Evolutionary conservation across 176 grass and related monocot genomes (phyloP).

Genomic region (Triticum aestivum): IWGSC_CS_RefSeq_v2.1 NC_057812.1:733727618-733728117

Average conservation of each 20-base stretch:
- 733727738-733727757: not conserved
- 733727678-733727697: not conserved
- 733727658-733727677: not conserved
- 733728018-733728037: not conserved
- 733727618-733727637: not conserved
- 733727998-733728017: not conserved
- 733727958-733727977: not conserved
- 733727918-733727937: not conserved
- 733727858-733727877: not conserved
- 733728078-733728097: not conserved
- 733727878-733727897: not conserved
- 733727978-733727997: not conserved
- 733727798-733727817: not conserved
- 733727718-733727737: not conserved
- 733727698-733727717: not conserved
- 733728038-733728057: not conserved
- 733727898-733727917: not conserved
- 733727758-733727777: not conserved
- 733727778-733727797: not conserved
- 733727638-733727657: not conserved
- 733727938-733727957: not conserved
- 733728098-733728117: not conserved
- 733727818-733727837: not conserved
- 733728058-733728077: not conserved
- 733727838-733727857: accelerated